Evolutionary conservation across 495 filamentous ascomycete genomes (phyloP), one percentile per base, ranked within the genome.

Genomic region (Astrothelium macrocarpum): DNA sequence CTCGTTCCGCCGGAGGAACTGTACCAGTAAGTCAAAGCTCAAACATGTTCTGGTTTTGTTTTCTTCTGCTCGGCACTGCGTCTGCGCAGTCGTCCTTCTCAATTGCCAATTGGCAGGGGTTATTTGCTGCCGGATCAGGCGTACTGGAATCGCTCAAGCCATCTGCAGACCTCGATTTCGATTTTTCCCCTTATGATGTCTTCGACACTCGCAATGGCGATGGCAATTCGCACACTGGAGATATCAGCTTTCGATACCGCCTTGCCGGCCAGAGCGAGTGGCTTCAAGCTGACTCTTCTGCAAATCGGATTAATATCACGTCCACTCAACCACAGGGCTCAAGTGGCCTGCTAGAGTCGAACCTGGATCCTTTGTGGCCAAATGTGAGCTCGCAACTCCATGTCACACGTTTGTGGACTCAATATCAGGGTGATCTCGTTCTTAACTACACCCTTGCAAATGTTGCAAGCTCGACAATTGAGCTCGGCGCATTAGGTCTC

Each of bases 401-500:
- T n/a, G 66, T 81, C 23, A 76, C 74, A 28, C 71, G 80, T 31
- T 68, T 71, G 65, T 82, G 80, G 80, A 60, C 72, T 18, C 70
- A 77, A 11, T 61, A 73, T 1, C 67, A 70, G 1, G 78, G 78
- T 4, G 80, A 82, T 60, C 67, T 82, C 4, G 76, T 66, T 4
- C 65, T 82, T 43, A 71, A 71, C 59, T 79, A 81, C 66, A 81
- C 75, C 2, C 59, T 82, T n/a, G 71, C 64, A 23, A 84, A 84
- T 67, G 63, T 66, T 7, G 74, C 63, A 18, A 63, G 62, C 0
- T 61, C 70, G 1, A 53, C 71, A 2, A 59, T 82, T 1, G 80
- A 84, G 53, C 66, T 84, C 16, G 81, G 81, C 11, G 77, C 77
- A 59, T 70, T 84, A 1, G 81, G 81, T 0, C 78, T 82, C 59